phyloP scores from a whole-genome alignment of 2,329 filamentous ascomycete species.

The Magnaporthiopsis poae region DNA sequence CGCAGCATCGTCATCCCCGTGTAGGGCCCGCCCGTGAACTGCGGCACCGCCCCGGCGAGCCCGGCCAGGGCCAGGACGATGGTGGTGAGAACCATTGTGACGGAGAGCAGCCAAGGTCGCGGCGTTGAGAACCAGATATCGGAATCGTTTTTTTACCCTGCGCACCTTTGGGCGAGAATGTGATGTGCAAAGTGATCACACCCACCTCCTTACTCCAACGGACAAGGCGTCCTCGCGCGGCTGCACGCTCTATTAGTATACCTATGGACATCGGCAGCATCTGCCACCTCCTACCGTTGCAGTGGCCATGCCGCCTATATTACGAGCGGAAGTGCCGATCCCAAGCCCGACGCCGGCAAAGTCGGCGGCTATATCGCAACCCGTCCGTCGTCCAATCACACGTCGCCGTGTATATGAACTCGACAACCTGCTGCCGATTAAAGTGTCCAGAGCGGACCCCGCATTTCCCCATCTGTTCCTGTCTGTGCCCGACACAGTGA shows the following conservation, averaged over 20 bases:
- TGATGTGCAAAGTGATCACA: background rate
- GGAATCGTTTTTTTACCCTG: no score
- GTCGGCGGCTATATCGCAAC: background rate
- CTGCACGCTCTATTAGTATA: background rate
- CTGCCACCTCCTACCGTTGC: background rate
- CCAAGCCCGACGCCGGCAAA: background rate
- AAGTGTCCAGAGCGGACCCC: no score
- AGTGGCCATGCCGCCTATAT: background rate
- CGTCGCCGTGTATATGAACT: background rate
- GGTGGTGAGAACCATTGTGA: background rate
- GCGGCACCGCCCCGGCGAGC: constrained; percentile 8
- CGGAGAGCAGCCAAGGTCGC: background rate
- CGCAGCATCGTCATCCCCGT: constrained; percentile 12
- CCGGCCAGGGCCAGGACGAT: constrained; percentile 1
- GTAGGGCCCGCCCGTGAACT: constrained; percentile 8
- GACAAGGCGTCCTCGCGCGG: no score
- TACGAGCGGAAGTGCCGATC: background rate
- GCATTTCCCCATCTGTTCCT: background rate
- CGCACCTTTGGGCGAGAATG: no score
- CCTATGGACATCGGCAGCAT: background rate
- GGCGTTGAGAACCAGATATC: background rate
- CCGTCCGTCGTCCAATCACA: background rate
- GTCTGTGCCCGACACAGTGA: background rate
- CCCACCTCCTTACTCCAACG: no score
- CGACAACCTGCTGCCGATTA: background rate